These are phyloP conservation scores for Leptosphaerulina australis DNA, from an alignment of 2,329 filamentous ascomycete genomes.

Conservation along the genomic window DNA sequence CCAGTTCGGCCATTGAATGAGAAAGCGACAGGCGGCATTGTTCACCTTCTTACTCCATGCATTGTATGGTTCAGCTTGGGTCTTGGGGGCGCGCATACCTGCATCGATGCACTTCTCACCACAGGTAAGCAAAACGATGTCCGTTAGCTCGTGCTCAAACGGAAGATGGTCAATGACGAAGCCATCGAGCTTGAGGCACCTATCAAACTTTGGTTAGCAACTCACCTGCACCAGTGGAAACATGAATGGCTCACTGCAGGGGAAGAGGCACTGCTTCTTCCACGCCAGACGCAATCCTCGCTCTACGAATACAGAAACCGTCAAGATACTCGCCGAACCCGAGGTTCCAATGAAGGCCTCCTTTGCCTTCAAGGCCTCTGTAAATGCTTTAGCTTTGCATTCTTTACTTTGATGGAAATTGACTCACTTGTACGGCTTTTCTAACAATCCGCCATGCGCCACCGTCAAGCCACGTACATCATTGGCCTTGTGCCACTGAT, in stretches of 20 bases:
- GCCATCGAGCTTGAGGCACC: constrained; percentile 39
- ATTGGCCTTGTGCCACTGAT: constrained; percentile 30
- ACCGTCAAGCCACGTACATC: constrained; percentile 32
- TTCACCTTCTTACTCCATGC: constrained; percentile 26
- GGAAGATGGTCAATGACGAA: constrained; percentile 44
- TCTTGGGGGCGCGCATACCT: constrained; percentile 35
- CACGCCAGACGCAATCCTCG: constrained; percentile 34
- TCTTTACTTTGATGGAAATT: background rate
- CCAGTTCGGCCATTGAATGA: constrained; percentile 37
- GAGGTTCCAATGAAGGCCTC: constrained; percentile 33
- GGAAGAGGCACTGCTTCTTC: constrained; percentile 32
- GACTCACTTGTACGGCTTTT: constrained; percentile 34
- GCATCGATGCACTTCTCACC: constrained; percentile 38
- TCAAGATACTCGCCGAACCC: constrained; percentile 47
- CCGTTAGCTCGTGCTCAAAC: constrained; percentile 36
- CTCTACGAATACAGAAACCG: constrained; percentile 38
- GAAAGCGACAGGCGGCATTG: constrained; percentile 26
- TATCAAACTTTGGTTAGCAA: background rate
- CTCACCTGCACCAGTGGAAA: background rate
- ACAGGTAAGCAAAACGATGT: constrained; percentile 31
- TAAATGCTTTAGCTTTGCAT: background rate
- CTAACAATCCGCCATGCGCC: constrained; percentile 19
- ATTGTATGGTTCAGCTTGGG: constrained; percentile 17
- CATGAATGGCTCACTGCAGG: constrained; percentile 19
- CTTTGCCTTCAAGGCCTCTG: constrained; percentile 40